Conservation (phyloP, 2,329 filamentous ascomycete genomes). For the Colletotrichum tamarilloi region DNA sequence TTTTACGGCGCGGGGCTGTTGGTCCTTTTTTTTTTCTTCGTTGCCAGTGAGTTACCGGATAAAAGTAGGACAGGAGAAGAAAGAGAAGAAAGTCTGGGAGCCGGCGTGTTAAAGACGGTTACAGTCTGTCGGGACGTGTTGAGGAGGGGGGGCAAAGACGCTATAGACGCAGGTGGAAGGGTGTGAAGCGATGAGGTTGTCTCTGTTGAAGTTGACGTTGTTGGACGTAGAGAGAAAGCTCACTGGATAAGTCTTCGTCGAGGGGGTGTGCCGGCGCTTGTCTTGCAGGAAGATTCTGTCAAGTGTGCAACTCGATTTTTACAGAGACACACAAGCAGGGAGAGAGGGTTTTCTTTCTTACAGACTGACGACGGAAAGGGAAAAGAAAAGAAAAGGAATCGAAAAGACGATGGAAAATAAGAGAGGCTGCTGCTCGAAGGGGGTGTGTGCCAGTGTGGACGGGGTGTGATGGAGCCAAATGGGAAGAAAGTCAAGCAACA, state of each 20-base stretch:
- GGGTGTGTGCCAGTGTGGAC: slow-evolving; percentile 28
- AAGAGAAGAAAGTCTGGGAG: slow-evolving; percentile 28
- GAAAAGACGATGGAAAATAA: slow-evolving; percentile 38
- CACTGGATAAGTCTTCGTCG: slow-evolving; percentile 27
- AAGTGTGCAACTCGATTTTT: slow-evolving; percentile 9
- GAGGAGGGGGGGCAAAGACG: slow-evolving; percentile 35
- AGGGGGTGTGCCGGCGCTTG: slow-evolving; percentile 49
- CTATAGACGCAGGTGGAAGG: slow-evolving; percentile 41
- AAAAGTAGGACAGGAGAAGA: slow-evolving; percentile 19
- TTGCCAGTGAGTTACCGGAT: slow-evolving; percentile 11
- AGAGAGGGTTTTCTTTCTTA: slow-evolving; percentile 6
- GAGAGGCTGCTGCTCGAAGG: slow-evolving; percentile 34
- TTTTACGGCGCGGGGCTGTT: slow-evolving; percentile 12
- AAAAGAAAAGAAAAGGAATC: slow-evolving; percentile 37
- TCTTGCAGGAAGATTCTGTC: slow-evolving; percentile 43
- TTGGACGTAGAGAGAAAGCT: slow-evolving; percentile 32
- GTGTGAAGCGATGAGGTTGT: slow-evolving; percentile 38
- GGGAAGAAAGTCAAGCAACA: slow-evolving; percentile 47
- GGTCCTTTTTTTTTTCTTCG: not conserved
- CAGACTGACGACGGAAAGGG: slow-evolving; percentile 29
- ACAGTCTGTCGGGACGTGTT: slow-evolving; percentile 31
- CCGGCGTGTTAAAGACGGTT: slow-evolving; percentile 32
- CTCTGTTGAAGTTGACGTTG: slow-evolving; percentile 31
- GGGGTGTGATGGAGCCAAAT: slow-evolving; percentile 51
- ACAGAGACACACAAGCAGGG: too few species aligned